Percentiles rank a stretch among this genome's conserved stretches.
Conservation (phyloP, 176 grass and related monocot genomes). For the Puccinellia tenuiflora region DNA sequence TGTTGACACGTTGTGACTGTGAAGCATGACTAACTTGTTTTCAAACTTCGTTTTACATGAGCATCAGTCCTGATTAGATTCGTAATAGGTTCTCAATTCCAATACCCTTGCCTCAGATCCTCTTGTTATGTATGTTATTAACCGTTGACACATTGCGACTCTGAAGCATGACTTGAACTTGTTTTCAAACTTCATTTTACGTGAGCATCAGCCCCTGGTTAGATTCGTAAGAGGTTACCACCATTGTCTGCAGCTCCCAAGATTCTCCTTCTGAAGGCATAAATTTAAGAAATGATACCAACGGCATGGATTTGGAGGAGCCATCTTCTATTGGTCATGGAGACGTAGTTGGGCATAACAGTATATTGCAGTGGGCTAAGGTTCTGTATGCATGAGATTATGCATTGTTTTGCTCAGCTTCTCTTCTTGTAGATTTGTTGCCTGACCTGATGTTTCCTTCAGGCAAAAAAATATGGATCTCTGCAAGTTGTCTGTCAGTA, state of each 20-base stretch:
- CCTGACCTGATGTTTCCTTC: slow-evolving; percentile 27
- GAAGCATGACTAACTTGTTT: neutral
- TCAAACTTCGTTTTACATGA: neutral
- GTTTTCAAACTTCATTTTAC: slow-evolving; percentile 4
- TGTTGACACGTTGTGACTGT: neutral
- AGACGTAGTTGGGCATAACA: slow-evolving; percentile 52
- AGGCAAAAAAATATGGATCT: slow-evolving; percentile 87
- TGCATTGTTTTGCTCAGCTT: slow-evolving; percentile 6
- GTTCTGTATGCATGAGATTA: slow-evolving; percentile 36
- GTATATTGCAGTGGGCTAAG: slow-evolving; percentile 93
- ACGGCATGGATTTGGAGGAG: slow-evolving; percentile 62
- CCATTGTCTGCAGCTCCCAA: slow-evolving; percentile 49
- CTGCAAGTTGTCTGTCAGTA: slow-evolving; percentile 87
- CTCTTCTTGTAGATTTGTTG: slow-evolving; percentile 9
- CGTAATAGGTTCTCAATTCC: slow-evolving; percentile 14
- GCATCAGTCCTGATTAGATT: neutral
- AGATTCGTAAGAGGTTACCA: slow-evolving; percentile 11
- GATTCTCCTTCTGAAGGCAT: slow-evolving; percentile 57
- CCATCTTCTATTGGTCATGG: slow-evolving; percentile 86
- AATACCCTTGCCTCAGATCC: neutral
- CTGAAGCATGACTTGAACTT: neutral
- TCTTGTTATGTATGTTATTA: slow-evolving; percentile 1
- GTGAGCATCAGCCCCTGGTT: neutral
- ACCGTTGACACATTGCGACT: neutral
- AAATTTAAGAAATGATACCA: slow-evolving; percentile 52